Evolutionary conservation across 1,284 basidiomycete species (phyloP).

Genomic region (Moesziomyces parantarcticus): DNA sequence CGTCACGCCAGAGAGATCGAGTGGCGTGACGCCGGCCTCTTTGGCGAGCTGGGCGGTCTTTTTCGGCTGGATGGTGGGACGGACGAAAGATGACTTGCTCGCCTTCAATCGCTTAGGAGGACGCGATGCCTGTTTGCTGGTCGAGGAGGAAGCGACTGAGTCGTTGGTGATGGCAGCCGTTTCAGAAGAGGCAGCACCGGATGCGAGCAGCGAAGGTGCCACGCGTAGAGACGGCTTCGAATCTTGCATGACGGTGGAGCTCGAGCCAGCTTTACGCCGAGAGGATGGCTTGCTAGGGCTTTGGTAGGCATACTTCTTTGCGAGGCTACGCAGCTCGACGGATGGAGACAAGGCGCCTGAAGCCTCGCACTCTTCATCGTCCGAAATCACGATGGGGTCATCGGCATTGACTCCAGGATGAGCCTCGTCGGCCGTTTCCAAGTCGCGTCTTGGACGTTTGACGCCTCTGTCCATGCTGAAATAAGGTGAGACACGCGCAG

Average conservation of each 20-base stretch:
- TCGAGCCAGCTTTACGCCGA: neutral
- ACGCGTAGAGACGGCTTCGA: neutral
- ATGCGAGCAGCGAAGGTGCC: neutral
- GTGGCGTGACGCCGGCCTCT: conserved; percentile 8
- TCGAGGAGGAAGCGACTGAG: neutral
- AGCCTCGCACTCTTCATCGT: conserved; percentile 1
- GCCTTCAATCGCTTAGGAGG: conserved; percentile 9
- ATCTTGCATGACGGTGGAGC: neutral
- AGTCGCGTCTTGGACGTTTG: conserved; percentile 12
- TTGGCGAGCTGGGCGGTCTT: conserved; percentile 22
- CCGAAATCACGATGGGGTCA: conserved; percentile 26
- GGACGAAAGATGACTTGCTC: neutral
- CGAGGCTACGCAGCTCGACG: neutral
- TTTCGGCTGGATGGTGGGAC: conserved; percentile 9
- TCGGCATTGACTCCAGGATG: neutral
- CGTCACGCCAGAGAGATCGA: conserved; percentile 11
- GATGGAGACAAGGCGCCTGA: neutral
- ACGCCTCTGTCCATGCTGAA: conserved; percentile 12
- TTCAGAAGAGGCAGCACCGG: too few species aligned
- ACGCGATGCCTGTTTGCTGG: neutral
- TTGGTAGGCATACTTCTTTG: neutral
- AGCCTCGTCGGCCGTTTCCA: neutral
- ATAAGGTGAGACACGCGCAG: neutral
- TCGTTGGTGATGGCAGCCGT: neutral
- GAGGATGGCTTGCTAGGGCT: neutral